Evolutionary conservation across 352 stramenopile species (phyloP).

Genomic region (Blastocystis sp.): DNA sequence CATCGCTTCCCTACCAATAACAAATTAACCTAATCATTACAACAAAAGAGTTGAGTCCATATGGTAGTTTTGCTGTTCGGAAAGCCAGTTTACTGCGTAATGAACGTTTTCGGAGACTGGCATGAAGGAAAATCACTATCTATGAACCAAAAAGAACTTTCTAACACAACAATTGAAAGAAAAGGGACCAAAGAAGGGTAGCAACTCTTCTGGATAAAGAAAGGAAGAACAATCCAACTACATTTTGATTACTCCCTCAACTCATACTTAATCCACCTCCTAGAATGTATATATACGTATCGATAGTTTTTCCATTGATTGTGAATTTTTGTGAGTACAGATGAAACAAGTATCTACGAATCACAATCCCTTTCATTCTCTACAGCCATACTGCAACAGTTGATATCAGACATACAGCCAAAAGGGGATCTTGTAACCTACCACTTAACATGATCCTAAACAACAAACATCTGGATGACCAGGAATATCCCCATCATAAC

Average conservation of each 20-base stretch:
- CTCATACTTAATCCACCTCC: not conserved
- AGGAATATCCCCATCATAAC: not conserved
- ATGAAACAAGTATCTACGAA: not conserved
- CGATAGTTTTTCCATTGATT: not conserved
- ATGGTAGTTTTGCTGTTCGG: not conserved
- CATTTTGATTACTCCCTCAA: not conserved
- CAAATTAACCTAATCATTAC: not conserved
- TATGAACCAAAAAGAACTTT: not conserved
- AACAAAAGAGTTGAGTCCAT: not conserved
- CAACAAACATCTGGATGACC: conserved; percentile 31
- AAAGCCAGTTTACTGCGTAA: conserved; percentile 34
- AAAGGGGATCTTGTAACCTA: conserved; percentile 33
- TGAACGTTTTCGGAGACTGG: conserved; percentile 28
- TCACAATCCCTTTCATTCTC: not conserved
- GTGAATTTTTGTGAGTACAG: not conserved
- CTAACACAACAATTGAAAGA: conserved; percentile 15
- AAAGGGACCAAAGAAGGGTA: conserved; percentile 2
- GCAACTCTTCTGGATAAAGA: not conserved
- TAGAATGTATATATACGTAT: not conserved
- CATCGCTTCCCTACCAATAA: not conserved
- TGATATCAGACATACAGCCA: conserved; percentile 1
- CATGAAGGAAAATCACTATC: conserved; percentile 11
- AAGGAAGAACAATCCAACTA: conserved; percentile 27
- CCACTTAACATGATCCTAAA: not conserved
- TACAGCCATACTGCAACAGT: conserved; percentile 30